These are phyloP conservation scores for Mucor indicus DNA, from an alignment of 371 early-diverging fungal genomes.

Conservation along the genomic window DNA sequence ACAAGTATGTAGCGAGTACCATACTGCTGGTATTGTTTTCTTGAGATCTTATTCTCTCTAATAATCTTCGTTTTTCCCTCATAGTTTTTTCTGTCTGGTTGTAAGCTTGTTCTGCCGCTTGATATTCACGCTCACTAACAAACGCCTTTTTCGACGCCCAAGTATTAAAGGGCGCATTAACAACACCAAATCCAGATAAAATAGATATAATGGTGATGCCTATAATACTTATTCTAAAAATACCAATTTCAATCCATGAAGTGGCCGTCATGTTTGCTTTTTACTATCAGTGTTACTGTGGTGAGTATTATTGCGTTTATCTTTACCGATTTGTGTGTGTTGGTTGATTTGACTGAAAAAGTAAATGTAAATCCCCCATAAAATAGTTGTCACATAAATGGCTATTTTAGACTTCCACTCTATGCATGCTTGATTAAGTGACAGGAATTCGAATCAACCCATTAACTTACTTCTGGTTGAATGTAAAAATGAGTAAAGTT, in stretches of 20 bases:
- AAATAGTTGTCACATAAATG: slow-evolving; percentile 34
- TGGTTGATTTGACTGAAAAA: slow-evolving; percentile 66
- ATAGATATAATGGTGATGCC: slow-evolving; percentile 92
- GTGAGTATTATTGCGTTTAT: too few species aligned
- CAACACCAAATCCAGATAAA: slow-evolving; percentile 93
- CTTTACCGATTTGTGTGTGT: slow-evolving; percentile 26
- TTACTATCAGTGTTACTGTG: too few species aligned
- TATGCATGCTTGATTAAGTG: slow-evolving; percentile 3
- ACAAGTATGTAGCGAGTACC: too few species aligned
- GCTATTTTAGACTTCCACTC: slow-evolving; percentile 27
- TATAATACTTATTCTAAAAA: slow-evolving; percentile 80
- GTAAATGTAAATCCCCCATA: slow-evolving; percentile 67
- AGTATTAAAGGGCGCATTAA: slow-evolving; percentile 80
- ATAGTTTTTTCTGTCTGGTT: slow-evolving; percentile 30
- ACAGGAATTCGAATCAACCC: neutral
- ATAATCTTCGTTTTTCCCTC: slow-evolving; percentile 17
- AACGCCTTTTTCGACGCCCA: slow-evolving; percentile 25
- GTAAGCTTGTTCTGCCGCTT: slow-evolving; percentile 32
- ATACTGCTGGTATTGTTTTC: too few species aligned
- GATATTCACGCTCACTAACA: slow-evolving; percentile 34
- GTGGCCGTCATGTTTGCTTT: neutral
- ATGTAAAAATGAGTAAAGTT: slow-evolving; percentile 62
- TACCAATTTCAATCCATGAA: slow-evolving; percentile 61
- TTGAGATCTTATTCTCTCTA: slow-evolving; percentile 13
- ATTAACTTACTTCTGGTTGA: slow-evolving; percentile 23